Conservation (phyloP, 1,139 yeast genomes). For the Lodderomyces parapsilosis region DNA sequence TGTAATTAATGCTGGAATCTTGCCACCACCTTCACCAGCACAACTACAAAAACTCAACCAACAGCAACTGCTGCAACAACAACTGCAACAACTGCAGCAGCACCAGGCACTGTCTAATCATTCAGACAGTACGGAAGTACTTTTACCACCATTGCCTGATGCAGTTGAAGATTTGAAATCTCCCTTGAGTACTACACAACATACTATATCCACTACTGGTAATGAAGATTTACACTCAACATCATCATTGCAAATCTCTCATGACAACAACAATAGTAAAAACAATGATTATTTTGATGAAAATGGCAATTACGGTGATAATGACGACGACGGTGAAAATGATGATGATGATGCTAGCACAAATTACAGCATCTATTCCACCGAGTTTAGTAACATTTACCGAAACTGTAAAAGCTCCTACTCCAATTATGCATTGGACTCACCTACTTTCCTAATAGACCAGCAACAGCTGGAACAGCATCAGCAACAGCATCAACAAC, state of each 20-base stretch:
- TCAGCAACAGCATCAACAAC: slow-evolving; percentile 5
- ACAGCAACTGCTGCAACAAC: background rate
- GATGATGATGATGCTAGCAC: slow-evolving; percentile 4
- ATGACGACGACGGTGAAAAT: background rate
- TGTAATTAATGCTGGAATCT: background rate
- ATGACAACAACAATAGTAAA: background rate
- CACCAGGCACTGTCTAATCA: slow-evolving; percentile 1
- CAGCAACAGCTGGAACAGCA: slow-evolving; percentile 9
- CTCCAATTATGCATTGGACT: slow-evolving; percentile 30
- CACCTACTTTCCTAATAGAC: slow-evolving; percentile 26
- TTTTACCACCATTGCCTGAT: slow-evolving; percentile 42
- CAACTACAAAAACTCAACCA: background rate
- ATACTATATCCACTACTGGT: background rate
- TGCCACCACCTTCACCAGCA: background rate
- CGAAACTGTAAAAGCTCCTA: slow-evolving; percentile 18
- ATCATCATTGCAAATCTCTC: slow-evolving; percentile 5
- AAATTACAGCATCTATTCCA: slow-evolving; percentile 7
- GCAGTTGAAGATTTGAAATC: slow-evolving; percentile 14
- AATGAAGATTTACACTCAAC: slow-evolving; percentile 9
- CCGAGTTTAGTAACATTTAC: slow-evolving; percentile 15
- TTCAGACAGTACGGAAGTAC: slow-evolving; percentile 20
- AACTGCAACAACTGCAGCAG: slow-evolving; percentile 2
- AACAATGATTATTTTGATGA: background rate
- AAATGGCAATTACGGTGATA: too few species aligned
- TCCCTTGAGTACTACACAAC: slow-evolving; percentile 2